Evolutionary conservation across 2,329 filamentous ascomycete genomes (phyloP).

Genomic region (Diaporthe ilicicola): DNA sequence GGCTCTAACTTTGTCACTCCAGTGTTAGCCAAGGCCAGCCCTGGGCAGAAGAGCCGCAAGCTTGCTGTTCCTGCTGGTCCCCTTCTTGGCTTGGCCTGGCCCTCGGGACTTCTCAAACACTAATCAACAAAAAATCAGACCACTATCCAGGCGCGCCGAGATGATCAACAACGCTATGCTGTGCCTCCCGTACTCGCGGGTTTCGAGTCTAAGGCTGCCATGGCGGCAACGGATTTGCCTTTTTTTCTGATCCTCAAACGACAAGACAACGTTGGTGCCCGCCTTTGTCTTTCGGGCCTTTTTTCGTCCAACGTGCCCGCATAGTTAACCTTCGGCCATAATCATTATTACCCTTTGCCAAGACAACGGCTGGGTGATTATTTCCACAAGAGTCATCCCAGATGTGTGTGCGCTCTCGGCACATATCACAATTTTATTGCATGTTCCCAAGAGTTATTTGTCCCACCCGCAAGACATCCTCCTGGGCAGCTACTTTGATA

Average conservation of each 20-base stretch:
- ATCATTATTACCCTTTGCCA: too few species aligned
- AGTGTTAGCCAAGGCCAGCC: background rate
- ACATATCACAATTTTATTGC: constrained; percentile 7
- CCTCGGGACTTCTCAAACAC: constrained; percentile 33
- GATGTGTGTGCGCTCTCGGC: background rate
- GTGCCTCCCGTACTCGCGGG: background rate
- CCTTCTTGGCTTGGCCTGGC: background rate
- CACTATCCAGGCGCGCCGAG: constrained; percentile 31
- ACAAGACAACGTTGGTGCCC: background rate
- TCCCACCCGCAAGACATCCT: constrained; percentile 10
- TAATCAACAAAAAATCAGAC: constrained; percentile 37
- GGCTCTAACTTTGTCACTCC: background rate
- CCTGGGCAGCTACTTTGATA: constrained; percentile 22
- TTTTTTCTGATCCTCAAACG: constrained; percentile 12
- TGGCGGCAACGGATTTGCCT: background rate
- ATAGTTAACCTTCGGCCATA: background rate
- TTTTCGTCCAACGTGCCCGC: background rate
- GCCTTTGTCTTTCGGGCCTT: constrained; percentile 16
- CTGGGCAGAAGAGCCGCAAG: background rate
- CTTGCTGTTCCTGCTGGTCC: constrained; percentile 18
- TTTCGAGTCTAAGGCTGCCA: constrained; percentile 12
- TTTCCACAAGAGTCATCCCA: constrained; percentile 8
- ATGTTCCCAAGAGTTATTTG: constrained; percentile 11
- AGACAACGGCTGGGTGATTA: constrained; percentile 5
- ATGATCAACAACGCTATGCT: constrained; percentile 16